Evolutionary conservation across 306 rosid genomes (phyloP).

Genomic region (Quercus gilva): DNA sequence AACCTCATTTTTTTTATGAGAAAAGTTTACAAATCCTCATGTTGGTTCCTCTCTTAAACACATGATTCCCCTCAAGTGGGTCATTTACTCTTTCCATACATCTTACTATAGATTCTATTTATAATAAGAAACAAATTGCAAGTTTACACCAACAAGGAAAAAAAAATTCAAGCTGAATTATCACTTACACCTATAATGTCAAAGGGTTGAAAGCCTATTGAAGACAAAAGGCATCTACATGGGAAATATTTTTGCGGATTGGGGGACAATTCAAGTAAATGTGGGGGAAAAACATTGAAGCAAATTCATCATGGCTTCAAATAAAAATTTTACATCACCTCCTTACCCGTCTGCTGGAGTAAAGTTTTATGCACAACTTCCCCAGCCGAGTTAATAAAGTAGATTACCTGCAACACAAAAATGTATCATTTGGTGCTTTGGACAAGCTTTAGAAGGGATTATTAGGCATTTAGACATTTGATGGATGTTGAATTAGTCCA

Average conservation of each 20-base stretch:
- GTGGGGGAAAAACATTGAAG: not conserved
- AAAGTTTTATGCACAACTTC: constrained; percentile 35
- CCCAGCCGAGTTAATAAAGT: constrained; percentile 35
- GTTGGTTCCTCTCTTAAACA: too few species aligned
- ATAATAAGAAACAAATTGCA: not conserved
- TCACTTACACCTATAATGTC: not conserved
- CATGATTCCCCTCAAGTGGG: not conserved
- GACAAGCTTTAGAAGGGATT: not conserved
- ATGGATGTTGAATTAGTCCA: not conserved
- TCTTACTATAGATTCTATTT: not conserved
- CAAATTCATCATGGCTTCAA: not conserved
- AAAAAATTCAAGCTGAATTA: not conserved
- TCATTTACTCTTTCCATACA: not conserved
- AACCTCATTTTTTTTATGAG: not conserved
- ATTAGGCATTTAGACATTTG: not conserved
- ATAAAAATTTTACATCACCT: constrained; percentile 28
- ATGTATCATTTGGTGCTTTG: constrained; percentile 18
- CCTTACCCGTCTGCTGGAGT: constrained; percentile 49
- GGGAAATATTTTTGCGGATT: not conserved
- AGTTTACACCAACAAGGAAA: not conserved
- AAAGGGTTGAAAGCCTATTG: not conserved
- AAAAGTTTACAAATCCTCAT: too few species aligned
- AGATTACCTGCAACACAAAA: constrained; percentile 39
- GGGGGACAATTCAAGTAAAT: not conserved
- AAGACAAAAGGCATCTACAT: not conserved